Base-by-base conservation (phyloP, 495 filamentous ascomycete species). In the Cercophora samala region DNA sequence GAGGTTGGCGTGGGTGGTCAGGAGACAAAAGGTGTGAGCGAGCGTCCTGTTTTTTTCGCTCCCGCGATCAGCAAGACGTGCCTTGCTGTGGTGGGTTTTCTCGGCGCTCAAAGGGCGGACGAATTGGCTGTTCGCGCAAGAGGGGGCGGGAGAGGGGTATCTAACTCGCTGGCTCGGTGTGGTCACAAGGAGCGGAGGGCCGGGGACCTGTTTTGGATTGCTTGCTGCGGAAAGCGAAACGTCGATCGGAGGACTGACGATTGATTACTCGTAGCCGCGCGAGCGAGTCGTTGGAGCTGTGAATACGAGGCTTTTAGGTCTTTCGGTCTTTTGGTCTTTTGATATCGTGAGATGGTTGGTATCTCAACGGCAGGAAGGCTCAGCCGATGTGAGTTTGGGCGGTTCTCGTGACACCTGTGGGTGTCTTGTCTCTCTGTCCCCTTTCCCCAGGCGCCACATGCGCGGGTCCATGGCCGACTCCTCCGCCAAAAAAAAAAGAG, bases 21-120 rank as follows among this genome's bases (percentile, higher is more conserved):
- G 53, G 26, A 29, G 26, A 29, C 8, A 8, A 29, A 29, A 23
- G 22, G 53, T n/a, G 1, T 46, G 53, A 56, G 53, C 53, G n/a
- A 56, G 53, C 22, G 53, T 56, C 53, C 53, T 56, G 26, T 19
- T 56, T 56, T 56, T 56, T 56, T 56, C 18, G 6, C 53, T 56
- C n/a, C 53, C 53, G 53, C 22, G 53, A 56, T 56, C 53, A 56
- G 53, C 53, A 21, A 56, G 53, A 23, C 22, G 53, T 56, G 53
- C 53, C 53, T 56, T 56, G 53, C 53, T 23, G 53, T 23, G 53
- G 53, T 56, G 53, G 53, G 3, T 56, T 21, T 56, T 19, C 53
- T 56, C 53, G 53, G 53, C 53, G 53, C n/a, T 56, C 53, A 15
- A 56, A 56, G 53, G 53, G 53, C 53, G 53, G 53, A 1, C 19